Conservation (phyloP, 805 yeast species). For the Saccharomycopsis capsularis region DNA sequence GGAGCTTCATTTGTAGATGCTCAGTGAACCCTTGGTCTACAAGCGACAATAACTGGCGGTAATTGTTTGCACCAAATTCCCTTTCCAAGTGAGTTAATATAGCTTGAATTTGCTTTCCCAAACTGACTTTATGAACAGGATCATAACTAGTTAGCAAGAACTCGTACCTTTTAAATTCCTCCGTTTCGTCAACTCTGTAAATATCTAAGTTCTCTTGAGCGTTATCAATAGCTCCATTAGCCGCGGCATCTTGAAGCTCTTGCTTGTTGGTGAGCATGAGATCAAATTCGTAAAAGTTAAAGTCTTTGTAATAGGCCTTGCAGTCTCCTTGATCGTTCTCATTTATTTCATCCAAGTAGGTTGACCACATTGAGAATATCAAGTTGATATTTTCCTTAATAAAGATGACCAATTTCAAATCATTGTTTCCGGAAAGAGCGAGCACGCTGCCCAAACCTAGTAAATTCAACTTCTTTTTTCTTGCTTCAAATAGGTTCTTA, state of each 20-base stretch:
- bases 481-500: conserved; percentile 55
- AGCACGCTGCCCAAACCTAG: conserved; percentile 53
- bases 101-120: conserved; percentile 38
- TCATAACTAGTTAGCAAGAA: conserved; percentile 35
- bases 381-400: conserved; percentile 19
- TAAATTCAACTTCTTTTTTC: conserved; percentile 61
- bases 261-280: conserved; percentile 25
- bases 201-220: conserved; percentile 26
- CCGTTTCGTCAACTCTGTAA: conserved; percentile 27
- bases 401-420: conserved; percentile 28
- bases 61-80: conserved; percentile 28
- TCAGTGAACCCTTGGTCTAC: conserved; percentile 30
- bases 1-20: conserved; percentile 24
- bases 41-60: conserved; percentile 30
- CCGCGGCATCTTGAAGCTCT: too few species aligned
- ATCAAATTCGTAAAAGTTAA: conserved; percentile 32
- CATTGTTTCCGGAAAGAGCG: conserved; percentile 28
- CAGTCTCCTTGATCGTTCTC: conserved; percentile 56
- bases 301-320: conserved; percentile 41
- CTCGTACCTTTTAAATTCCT: conserved; percentile 40
- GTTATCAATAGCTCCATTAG: conserved; percentile 19
- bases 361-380: conserved; percentile 38
- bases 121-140: conserved; percentile 47
- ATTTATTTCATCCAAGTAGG: conserved; percentile 66
- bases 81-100: conserved; percentile 28